Evolutionary conservation across 2,329 filamentous ascomycete genomes (phyloP), one percentile per base, ranked within the genome.

Genomic region (Trichophyton schoenleinii): DNA sequence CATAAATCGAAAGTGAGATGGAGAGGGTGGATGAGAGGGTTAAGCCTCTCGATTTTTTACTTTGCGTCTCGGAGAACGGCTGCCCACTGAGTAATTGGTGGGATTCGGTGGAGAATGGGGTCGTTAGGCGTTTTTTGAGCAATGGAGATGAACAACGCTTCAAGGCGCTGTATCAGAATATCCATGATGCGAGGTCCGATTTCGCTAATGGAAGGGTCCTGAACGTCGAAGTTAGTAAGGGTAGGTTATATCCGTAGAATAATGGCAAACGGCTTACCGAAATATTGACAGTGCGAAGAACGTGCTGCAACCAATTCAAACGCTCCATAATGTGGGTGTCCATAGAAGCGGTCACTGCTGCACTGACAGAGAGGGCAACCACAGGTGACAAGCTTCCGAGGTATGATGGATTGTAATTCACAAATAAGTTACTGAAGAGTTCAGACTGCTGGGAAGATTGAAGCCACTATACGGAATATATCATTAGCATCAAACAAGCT

Each of bases 391-490:
- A 77, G 44, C 76, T 74, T 18, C 73, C 73, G 25, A 86, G 73
- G 69, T 83, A 86, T 7, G 73, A 71, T 0, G 83, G 83, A 63
- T 81, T 80, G 66, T 81, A 76, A 60, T 77, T 79, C 22, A 82
- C 77, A 68, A 87, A 86, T 59, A 85, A 75, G 31, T 79, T 77
- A 69, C 85, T 82, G 68, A 86, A 87, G n/a, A 87, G 74, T 53
- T 81, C 78, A 15, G 77, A 75, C 65, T 84, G 81, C 61, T 80
- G 79, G 36, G 73, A 70, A 4, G 83, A 86, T 74, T 85, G 83
- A 57, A 87, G 75, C 84, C 84, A 87, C 77, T 75, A 60, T 77
- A 61, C 60, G 61, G 31, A 60, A 60, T 31, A 60, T 6, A 22
- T 55, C 38, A 49, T 65, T 58, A 57, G 57, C 58, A 18, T 13